These are phyloP conservation scores for Microthlaspi erraticum DNA, from an alignment of 345 rosid species.

Conservation along the genomic window DNA sequence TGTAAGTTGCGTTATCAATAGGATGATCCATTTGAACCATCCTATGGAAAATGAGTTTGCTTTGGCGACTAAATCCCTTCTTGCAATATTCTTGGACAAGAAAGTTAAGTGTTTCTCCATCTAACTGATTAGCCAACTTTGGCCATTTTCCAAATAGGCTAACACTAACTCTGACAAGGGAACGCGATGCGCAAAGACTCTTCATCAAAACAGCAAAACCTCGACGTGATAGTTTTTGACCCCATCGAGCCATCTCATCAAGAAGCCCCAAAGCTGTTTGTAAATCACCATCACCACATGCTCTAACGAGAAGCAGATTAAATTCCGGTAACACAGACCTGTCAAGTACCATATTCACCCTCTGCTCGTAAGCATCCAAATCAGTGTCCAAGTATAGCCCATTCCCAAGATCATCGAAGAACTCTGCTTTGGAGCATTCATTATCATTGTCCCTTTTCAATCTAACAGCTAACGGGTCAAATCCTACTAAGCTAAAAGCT, in stretches of 20 bases:
- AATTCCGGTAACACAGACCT: constrained; percentile 61
- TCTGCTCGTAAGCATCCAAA: constrained; percentile 62
- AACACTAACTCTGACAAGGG: constrained; percentile 47
- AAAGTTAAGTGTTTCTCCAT: constrained; percentile 61
- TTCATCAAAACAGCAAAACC: constrained; percentile 53
- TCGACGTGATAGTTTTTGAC: constrained; percentile 60
- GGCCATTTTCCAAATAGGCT: constrained; percentile 61
- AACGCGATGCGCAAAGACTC: constrained; percentile 52
- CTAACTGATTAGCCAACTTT: constrained; percentile 56
- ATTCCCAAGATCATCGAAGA: constrained; percentile 79
- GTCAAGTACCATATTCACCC: constrained; percentile 51
- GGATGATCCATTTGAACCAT: constrained; percentile 54
- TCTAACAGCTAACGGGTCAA: constrained; percentile 61
- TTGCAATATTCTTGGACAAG: constrained; percentile 65
- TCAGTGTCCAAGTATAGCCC: constrained; percentile 79
- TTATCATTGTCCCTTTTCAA: constrained; percentile 73
- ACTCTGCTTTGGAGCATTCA: constrained; percentile 63
- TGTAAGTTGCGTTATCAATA: constrained; percentile 52
- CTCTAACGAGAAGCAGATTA: constrained; percentile 51
- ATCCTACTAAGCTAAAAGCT: constrained; percentile 63
- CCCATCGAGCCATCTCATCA: constrained; percentile 71
- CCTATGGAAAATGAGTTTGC: constrained; percentile 50
- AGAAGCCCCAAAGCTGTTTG: constrained; percentile 49
- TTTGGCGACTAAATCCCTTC: constrained; percentile 58
- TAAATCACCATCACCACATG: constrained; percentile 52